These are phyloP conservation scores for Immersiporthe knoxdaviesiana DNA, from an alignment of 2,329 filamentous ascomycete species.

Conservation along the genomic window DNA sequence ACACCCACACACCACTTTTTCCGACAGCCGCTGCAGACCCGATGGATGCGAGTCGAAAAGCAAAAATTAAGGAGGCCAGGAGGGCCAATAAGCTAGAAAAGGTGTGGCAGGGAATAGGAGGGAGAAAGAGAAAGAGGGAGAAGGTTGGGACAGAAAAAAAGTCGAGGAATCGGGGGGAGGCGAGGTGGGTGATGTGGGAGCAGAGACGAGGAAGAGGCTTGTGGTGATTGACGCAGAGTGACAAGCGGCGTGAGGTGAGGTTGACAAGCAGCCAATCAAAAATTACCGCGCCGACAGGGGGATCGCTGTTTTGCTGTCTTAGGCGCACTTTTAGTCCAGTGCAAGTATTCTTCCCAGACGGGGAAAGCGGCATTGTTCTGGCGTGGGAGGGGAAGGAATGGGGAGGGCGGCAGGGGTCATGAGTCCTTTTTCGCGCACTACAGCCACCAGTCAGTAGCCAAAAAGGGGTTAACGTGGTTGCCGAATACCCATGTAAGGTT, in stretches of 20 bases:
- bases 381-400: not conserved
- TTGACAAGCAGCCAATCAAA: constrained; percentile 17
- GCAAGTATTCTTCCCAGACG: constrained; percentile 12
- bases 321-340: not conserved
- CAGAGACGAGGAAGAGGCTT: constrained; percentile 1
- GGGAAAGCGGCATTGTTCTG: constrained; percentile 6
- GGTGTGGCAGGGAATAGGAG: constrained; percentile 16
- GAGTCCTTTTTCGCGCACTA: not conserved
- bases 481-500: not conserved
- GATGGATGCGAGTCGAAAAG: not conserved
- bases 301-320: not conserved
- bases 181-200: constrained; percentile 24
- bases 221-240: constrained; percentile 14
- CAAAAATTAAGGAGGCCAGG: constrained; percentile 1
- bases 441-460: not conserved
- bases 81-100: constrained; percentile 23
- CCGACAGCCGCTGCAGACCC: not conserved
- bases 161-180: constrained; percentile 14
- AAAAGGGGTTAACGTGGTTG: not conserved
- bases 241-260: constrained; percentile 18
- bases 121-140: constrained; percentile 29
- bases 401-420: not conserved
- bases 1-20: not conserved
- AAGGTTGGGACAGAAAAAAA: constrained; percentile 25
- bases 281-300: constrained; percentile 9